A percentile compares a stretch with the other conserved stretches of the same genome.
Evolutionary conservation across 106 monocot genomes (phyloP).

Genomic region (Agapanthus africanus): DNA sequence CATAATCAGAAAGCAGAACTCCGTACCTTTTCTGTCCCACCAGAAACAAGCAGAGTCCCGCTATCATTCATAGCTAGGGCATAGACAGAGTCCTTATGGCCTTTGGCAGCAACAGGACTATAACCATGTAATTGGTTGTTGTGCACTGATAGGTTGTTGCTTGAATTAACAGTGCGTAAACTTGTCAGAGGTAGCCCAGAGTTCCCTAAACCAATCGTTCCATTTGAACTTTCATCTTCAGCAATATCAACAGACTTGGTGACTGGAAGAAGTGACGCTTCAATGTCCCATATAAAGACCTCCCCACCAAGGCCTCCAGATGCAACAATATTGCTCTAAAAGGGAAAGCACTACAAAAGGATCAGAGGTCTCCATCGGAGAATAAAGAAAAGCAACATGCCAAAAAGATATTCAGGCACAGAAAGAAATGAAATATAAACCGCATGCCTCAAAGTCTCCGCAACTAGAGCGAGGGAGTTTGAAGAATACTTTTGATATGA

Average conservation of each 20-base stretch:
- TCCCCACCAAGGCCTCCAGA: slow-evolving; percentile 97
- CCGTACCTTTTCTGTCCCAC: slow-evolving; percentile 88
- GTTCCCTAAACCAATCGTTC: slow-evolving; percentile 37
- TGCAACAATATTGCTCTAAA: slow-evolving; percentile 92
- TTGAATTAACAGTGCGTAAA: slow-evolving; percentile 48
- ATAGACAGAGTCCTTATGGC: slow-evolving; percentile 97
- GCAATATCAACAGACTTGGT: slow-evolving; percentile 54
- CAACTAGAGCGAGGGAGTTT: too few relatives aligned
- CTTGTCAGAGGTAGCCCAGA: slow-evolving; percentile 54
- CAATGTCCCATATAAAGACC: slow-evolving; percentile 98
- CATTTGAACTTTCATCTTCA: slow-evolving; percentile 71
- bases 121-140: slow-evolving; percentile 55
- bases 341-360: slow-evolving; percentile 27
- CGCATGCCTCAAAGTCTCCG: neutral
- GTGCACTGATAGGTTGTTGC: slow-evolving; percentile 42
- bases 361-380: slow-evolving; percentile 19
- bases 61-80: slow-evolving; percentile 93
- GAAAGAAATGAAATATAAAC: too few relatives aligned
- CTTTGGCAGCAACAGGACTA: slow-evolving; percentile 76
- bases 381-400: neutral
- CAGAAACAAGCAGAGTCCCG: slow-evolving; percentile 87
- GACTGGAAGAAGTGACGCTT: slow-evolving; percentile 68
- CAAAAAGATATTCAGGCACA: neutral
- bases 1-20: neutral
- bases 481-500: too few relatives aligned